Percentiles rank a stretch among this genome's conserved stretches.
Evolutionary conservation across 2,329 filamentous ascomycete species (phyloP).

Genomic region (Fonsecaea multimorphosa): DNA sequence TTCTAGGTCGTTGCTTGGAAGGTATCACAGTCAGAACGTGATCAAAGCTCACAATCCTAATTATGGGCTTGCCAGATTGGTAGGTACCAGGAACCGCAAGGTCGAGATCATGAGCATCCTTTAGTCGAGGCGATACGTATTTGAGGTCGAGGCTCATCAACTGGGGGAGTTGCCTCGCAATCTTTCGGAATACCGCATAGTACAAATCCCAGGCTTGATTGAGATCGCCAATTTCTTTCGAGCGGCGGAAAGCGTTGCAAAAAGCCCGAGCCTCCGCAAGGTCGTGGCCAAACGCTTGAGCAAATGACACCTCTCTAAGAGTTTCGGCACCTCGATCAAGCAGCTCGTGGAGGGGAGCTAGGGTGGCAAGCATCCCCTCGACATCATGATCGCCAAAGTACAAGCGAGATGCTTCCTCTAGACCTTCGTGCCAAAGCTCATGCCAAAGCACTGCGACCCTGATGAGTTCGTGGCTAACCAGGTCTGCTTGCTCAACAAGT

Average conservation of each 20-base stretch:
- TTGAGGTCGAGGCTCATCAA: constrained; percentile 91
- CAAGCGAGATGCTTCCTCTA: constrained; percentile 93
- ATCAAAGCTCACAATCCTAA: constrained; percentile 88
- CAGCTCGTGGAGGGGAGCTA: constrained; percentile 89
- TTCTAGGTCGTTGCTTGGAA: constrained; percentile 93
- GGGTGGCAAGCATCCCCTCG: constrained; percentile 91
- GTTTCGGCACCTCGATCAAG: constrained; percentile 92
- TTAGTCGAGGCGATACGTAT: constrained; percentile 93
- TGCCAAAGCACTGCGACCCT: constrained; percentile 97
- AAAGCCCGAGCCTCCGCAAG: constrained; percentile 93
- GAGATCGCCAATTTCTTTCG: constrained; percentile 88
- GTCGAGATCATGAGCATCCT: constrained; percentile 82
- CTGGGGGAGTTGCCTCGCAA: constrained; percentile 89
- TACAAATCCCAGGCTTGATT: constrained; percentile 99
- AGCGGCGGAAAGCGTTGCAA: constrained; percentile 88
- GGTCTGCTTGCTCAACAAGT: constrained; percentile 91
- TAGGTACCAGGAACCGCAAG: constrained; percentile 97
- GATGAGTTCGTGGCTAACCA: constrained; percentile 95
- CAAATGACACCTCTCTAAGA: constrained; percentile 92
- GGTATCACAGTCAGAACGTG: constrained; percentile 89
- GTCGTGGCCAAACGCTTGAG: constrained; percentile 95
- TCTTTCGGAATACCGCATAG: constrained; percentile 96
- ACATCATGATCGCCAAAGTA: constrained; percentile 99
- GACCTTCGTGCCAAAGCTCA: constrained; percentile 96
- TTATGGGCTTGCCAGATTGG: constrained; percentile 76